Evolutionary conservation across 345 rosid genomes (phyloP), one percentile per base, ranked within the genome.

Genomic region (Eucalyptus marginata): DNA sequence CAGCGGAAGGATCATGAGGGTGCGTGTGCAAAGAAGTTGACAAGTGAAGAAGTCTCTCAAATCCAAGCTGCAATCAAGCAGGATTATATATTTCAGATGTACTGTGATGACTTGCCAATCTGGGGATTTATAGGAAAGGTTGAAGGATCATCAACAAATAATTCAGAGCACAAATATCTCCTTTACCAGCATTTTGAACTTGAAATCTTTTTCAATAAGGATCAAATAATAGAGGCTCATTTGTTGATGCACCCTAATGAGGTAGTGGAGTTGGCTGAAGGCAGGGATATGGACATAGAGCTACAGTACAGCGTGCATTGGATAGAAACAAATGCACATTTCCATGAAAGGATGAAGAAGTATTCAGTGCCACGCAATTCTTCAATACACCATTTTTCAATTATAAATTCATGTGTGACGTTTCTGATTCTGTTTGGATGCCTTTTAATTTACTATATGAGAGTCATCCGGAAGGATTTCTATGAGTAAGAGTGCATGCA

Each of bases 71-170:
- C 96, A 22, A 94, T 97, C 43, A 94, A 90, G 79, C 96, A 96
- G 87, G 95, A 95, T 89, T 97, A 94, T 86, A 95, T 95, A 91
- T 96, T 95, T 81, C 97, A 96, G 92, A 96, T 97, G 99, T 93
- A 96, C 58, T 96, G 93, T 86, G 97, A 97, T 89, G 99, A 97
- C 89, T 86, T 97, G 90, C 99, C 99, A 52, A 94, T 97, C 15
- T 96, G 99, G 99, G 99, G 98, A 22, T 96, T 97, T 90, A 89
- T 97, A 58, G 99, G 99, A 7, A 95, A 94, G 5, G 94, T 95
- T 88, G 98, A 94, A n/a, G 95, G 93, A 89, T 96, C 95, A 87
- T 95, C 93, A 24, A 94, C 93, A 88, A 93, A 94, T 87, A 94
- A 94, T 0, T 93, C 92, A 43, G 95, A 96, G 86, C 94, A 91